phyloP scores from a whole-genome alignment of 257 asterid species.

The Leonotis leonurus region DNA sequence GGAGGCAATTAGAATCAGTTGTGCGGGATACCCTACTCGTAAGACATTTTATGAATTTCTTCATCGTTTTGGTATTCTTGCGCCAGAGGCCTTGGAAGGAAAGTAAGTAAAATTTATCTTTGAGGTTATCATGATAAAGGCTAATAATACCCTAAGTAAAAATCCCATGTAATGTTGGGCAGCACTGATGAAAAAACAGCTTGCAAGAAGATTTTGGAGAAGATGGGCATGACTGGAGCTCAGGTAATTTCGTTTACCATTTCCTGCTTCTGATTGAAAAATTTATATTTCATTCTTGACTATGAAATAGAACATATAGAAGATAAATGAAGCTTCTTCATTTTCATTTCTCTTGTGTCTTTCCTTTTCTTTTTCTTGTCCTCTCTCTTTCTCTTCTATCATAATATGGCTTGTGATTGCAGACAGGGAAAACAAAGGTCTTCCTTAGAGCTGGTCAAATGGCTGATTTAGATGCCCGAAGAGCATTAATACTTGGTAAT shows the following conservation, averaged over 20 bases:
- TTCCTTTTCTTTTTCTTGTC: no score
- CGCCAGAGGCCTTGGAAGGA: constrained; percentile 78
- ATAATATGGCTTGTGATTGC: constrained; percentile 22
- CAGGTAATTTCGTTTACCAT: constrained; percentile 55
- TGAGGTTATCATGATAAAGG: neutral
- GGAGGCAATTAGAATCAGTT: constrained; percentile 96
- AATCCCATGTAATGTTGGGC: constrained; percentile 17
- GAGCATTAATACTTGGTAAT: constrained; percentile 66
- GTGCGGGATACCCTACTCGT: constrained; percentile 99
- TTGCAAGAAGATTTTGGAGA: constrained; percentile 77
- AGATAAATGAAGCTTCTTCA: no score
- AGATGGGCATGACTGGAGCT: constrained; percentile 70
- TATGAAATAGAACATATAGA: no score
- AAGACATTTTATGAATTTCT: constrained; percentile 88
- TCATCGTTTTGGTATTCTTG: constrained; percentile 82
- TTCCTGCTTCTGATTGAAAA: neutral
- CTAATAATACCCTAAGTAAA: constrained; percentile 16
- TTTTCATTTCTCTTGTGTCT: neutral
- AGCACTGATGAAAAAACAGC: constrained; percentile 70
- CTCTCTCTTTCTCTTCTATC: neutral
- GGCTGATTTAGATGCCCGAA: constrained; percentile 92
- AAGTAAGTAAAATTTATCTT: constrained; percentile 51
- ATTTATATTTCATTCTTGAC: neutral
- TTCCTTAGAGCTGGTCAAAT: constrained; percentile 95
- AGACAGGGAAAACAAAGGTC: constrained; percentile 89